Percentiles rank a stretch among this genome's conserved stretches.
Evolutionary conservation across 495 filamentous ascomycete genomes (phyloP).

Genomic region (Penicillium odoratum): DNA sequence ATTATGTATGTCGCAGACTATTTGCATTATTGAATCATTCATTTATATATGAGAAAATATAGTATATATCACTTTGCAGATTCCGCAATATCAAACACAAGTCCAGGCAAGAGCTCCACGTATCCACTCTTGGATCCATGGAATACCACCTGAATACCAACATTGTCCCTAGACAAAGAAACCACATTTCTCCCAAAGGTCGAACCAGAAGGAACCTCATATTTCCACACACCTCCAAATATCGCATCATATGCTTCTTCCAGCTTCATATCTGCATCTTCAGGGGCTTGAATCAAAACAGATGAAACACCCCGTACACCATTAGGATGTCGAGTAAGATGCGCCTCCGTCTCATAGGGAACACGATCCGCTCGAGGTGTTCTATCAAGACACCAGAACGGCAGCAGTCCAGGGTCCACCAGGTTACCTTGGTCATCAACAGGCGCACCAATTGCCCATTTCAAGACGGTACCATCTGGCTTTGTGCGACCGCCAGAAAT

Average conservation of each 20-base stretch:
- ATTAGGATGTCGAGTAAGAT: slow-evolving; percentile 16
- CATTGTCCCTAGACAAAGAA: slow-evolving; percentile 9
- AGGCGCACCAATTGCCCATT: slow-evolving; percentile 18
- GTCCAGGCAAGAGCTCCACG: slow-evolving; percentile 19
- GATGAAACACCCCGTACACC: slow-evolving; percentile 18
- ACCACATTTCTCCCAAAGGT: slow-evolving; percentile 3
- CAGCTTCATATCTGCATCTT: background rate
- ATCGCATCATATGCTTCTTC: slow-evolving; percentile 16
- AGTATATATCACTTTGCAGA: background rate
- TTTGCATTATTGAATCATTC: no score
- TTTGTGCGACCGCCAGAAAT: slow-evolving; percentile 15
- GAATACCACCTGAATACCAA: slow-evolving; percentile 12
- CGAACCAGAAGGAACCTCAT: slow-evolving; percentile 17
- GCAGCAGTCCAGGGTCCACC: slow-evolving; percentile 11
- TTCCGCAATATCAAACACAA: slow-evolving; percentile 15
- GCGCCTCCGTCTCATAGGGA: slow-evolving; percentile 16
- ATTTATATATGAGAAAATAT: background rate
- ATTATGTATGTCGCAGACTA: no score
- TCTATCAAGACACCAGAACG: slow-evolving; percentile 26
- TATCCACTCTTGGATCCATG: slow-evolving; percentile 11
- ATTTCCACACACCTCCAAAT: slow-evolving; percentile 9
- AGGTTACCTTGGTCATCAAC: background rate
- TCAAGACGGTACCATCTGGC: slow-evolving; percentile 16
- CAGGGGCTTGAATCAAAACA: slow-evolving; percentile 10
- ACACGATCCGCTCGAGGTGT: slow-evolving; percentile 21